Base-by-base conservation (phyloP, 2,329 filamentous ascomycete species). In the Beauveria sp. region DNA sequence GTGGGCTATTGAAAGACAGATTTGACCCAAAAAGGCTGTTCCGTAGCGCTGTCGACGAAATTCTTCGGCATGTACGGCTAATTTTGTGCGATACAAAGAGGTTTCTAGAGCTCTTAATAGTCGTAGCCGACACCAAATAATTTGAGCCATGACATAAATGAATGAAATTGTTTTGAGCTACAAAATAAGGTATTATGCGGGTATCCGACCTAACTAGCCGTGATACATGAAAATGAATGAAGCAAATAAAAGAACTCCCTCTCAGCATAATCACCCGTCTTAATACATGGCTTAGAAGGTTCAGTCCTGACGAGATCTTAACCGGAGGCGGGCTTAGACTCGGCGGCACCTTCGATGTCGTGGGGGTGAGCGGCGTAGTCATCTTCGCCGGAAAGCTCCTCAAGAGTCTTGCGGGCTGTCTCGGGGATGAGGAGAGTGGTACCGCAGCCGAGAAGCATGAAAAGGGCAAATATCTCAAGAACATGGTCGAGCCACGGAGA, bases 401-500 rank as follows among this genome's bases (percentile, higher is more conserved):
- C 89, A 38, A 93, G 81, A 1, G 88, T 89, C 79, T 86, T 87
- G 62, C 86, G 79, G 77, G 88, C 90, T 22, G 86, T 91, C 79
- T 91, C 89, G 8, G 86, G 86, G 63, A 91, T 89, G 62, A 90
- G 75, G 1, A 89, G 74, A 1, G 87, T 87, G 10, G 87, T 89
- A 70, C 88, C 80, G 74, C 84, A 78, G 61, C 89, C 89, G 62
- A 84, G 77, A 40, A 91, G 79, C 89, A 91, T 92, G 79, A 93
- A 91, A 30, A 90, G 78, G 6, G 88, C 87, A 69, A 81, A 83
- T 67, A 91, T 91, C 78, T 90, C 78, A 70, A 92, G 84, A 46
- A 91, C 88, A 72, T 91, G 88, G 75, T 91, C 81, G 73, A 92
- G 81, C 89, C 88, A 92, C 1, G 87, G 88, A 18, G 71, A 68